These are phyloP conservation scores for Lavandula angustifolia DNA, from an alignment of 257 asterid genomes.

Conservation along the genomic window DNA sequence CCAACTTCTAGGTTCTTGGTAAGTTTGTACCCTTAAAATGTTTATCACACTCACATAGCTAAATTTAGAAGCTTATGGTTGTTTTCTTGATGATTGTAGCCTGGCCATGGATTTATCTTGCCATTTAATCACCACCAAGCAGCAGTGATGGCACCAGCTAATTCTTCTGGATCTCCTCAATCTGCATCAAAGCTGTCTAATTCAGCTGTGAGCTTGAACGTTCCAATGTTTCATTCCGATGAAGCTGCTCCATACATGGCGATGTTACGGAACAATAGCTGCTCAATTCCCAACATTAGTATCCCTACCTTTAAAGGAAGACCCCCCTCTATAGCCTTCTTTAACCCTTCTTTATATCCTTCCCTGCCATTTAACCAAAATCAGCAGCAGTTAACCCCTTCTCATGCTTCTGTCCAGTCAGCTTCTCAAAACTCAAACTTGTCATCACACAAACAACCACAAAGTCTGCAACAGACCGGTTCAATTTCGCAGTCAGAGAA, in stretches of 20 bases:
- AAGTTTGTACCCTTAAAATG: constrained; percentile 24
- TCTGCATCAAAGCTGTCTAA: constrained; percentile 39
- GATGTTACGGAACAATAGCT: constrained; percentile 41
- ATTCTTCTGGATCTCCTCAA: constrained; percentile 39
- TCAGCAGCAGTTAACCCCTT: constrained; percentile 38
- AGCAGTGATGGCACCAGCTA: constrained; percentile 32
- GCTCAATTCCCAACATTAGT: constrained; percentile 39
- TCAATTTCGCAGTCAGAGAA: constrained; percentile 32
- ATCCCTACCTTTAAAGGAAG: constrained; percentile 40
- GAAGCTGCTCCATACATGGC: constrained; percentile 47
- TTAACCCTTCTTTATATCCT: constrained; percentile 43
- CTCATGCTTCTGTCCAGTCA: constrained; percentile 33
- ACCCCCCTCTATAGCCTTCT: constrained; percentile 36
- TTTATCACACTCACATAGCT: constrained; percentile 9
- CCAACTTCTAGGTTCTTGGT: constrained; percentile 47
- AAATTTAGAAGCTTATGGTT: constrained; percentile 5
- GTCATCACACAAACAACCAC: constrained; percentile 38
- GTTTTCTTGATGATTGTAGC: constrained; percentile 34
- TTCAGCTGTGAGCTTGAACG: constrained; percentile 38
- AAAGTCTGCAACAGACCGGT: constrained; percentile 28
- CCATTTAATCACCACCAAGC: constrained; percentile 44
- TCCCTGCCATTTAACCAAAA: constrained; percentile 36
- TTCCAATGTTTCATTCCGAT: constrained; percentile 35
- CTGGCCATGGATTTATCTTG: constrained; percentile 40
- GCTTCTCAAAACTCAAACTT: constrained; percentile 35